phyloP scores from a whole-genome alignment of 805 yeast species.

The Lipomyces sp. region DNA sequence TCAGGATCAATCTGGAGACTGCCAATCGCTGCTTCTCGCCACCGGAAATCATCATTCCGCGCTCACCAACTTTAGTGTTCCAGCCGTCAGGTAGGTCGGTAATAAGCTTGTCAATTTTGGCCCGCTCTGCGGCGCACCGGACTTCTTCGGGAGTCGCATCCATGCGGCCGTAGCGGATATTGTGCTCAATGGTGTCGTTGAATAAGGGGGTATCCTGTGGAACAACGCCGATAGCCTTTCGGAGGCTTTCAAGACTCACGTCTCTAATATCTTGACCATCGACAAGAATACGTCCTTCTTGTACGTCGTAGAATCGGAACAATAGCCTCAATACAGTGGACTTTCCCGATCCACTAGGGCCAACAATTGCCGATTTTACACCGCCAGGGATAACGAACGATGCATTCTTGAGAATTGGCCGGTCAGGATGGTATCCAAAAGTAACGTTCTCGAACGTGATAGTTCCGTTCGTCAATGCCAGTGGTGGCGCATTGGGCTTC shows the following conservation, averaged over 20 bases:
- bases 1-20: slow-evolving; percentile 85
- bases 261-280: slow-evolving; percentile 88
- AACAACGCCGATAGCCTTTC: slow-evolving; percentile 83
- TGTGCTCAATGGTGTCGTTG: slow-evolving; percentile 86
- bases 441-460: slow-evolving; percentile 88
- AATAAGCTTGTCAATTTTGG: slow-evolving; percentile 68
- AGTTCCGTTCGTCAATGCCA: slow-evolving; percentile 70
- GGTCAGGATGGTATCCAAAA: slow-evolving; percentile 87
- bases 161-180: slow-evolving; percentile 82
- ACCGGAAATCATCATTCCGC: slow-evolving; percentile 99
- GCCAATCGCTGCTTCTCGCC: slow-evolving; percentile 97
- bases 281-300: slow-evolving; percentile 73
- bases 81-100: slow-evolving; percentile 79
- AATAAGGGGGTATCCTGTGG: slow-evolving; percentile 98
- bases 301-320: slow-evolving; percentile 88
- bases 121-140: slow-evolving; percentile 62
- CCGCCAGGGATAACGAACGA: slow-evolving; percentile 90
- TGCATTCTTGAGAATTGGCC: slow-evolving; percentile 83
- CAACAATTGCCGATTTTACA: slow-evolving; percentile 88
- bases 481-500: slow-evolving; percentile 63
- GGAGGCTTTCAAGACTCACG: slow-evolving; percentile 73
- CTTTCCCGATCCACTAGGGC: slow-evolving; percentile 96
- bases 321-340: slow-evolving; percentile 83
- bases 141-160: slow-evolving; percentile 77
- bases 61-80: slow-evolving; percentile 88